phyloP scores from a whole-genome alignment of 2,329 filamentous ascomycete genomes.

The Cordyceps cateniannulata region DNA sequence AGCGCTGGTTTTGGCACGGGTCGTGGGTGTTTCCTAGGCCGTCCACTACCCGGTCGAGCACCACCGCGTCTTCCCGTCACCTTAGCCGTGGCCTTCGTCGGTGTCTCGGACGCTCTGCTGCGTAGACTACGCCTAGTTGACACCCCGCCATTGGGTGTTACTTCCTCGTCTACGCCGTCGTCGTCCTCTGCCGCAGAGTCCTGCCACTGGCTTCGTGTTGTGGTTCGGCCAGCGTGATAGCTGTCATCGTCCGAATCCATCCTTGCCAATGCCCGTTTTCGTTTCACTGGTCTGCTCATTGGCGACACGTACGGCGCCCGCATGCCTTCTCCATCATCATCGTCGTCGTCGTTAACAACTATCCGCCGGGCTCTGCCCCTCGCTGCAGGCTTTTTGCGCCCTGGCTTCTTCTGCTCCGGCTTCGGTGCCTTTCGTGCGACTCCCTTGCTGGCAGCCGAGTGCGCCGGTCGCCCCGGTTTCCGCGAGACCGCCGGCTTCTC shows the following conservation, averaged over 20 bases:
- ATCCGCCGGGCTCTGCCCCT: conserved; percentile 19
- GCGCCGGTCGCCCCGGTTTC: conserved; percentile 18
- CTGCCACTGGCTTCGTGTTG: background rate
- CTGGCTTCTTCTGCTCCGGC: conserved; percentile 19
- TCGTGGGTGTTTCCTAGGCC: conserved; percentile 33
- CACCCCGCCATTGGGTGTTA: background rate
- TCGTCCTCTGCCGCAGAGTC: conserved; percentile 6
- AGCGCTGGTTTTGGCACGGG: conserved; percentile 16
- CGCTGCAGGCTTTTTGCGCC: conserved; percentile 15
- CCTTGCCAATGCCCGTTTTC: conserved; percentile 5
- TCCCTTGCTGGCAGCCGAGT: conserved; percentile 15
- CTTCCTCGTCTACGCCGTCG: conserved; percentile 17
- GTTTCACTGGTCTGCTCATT: background rate
- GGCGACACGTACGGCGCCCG: background rate
- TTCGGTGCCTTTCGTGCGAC: conserved; percentile 21
- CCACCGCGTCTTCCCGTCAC: conserved; percentile 31
- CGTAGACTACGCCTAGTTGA: background rate
- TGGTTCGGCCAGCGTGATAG: background rate
- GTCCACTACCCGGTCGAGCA: conserved; percentile 31
- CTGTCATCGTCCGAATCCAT: background rate
- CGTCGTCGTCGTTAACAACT: background rate
- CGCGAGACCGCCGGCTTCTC: conserved; percentile 22
- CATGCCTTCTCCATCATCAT: background rate
- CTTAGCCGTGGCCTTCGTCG: conserved; percentile 21
- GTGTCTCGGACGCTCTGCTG: conserved; percentile 19